Evolutionary conservation across 2,329 filamentous ascomycete genomes (phyloP).

Genomic region (Pestalotiopsis fici): DNA sequence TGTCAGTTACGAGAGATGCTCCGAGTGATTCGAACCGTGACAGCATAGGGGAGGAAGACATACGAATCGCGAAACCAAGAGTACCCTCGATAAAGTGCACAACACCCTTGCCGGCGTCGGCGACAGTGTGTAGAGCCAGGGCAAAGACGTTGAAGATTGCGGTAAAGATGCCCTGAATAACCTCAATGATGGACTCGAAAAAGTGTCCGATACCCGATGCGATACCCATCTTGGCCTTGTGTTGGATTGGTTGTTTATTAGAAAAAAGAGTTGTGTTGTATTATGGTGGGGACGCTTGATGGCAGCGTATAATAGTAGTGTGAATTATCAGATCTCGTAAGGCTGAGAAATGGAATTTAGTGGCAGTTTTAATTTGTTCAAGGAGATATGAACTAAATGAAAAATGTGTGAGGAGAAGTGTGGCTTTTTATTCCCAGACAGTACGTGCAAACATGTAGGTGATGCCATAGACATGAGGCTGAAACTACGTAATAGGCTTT

Average conservation of each 20-base stretch:
- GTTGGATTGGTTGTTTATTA: background rate
- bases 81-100: conserved; percentile 29
- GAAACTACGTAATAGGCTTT: conserved; percentile 2
- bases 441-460: too few relatives aligned
- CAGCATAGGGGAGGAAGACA: conserved; percentile 12
- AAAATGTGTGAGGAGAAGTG: background rate
- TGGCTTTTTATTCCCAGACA: conserved; percentile 5
- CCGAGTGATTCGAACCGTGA: too few relatives aligned
- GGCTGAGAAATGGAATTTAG: background rate
- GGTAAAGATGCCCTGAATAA: conserved; percentile 23
- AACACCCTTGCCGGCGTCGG: conserved; percentile 21
- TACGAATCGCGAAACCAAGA: conserved; percentile 31
- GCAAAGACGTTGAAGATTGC: conserved; percentile 25
- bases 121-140: conserved; percentile 19
- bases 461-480: background rate
- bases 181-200: conserved; percentile 23
- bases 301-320: too few relatives aligned
- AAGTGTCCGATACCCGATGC: conserved; percentile 29
- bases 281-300: background rate
- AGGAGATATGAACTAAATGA: background rate
- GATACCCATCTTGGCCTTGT: conserved; percentile 24
- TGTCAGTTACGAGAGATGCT: background rate
- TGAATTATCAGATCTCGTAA: background rate
- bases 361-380: background rate
- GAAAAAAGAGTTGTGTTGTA: too few relatives aligned